phyloP scores from a whole-genome alignment of 2,329 filamentous ascomycete genomes.

The Trematosphaeria pertusa region DNA sequence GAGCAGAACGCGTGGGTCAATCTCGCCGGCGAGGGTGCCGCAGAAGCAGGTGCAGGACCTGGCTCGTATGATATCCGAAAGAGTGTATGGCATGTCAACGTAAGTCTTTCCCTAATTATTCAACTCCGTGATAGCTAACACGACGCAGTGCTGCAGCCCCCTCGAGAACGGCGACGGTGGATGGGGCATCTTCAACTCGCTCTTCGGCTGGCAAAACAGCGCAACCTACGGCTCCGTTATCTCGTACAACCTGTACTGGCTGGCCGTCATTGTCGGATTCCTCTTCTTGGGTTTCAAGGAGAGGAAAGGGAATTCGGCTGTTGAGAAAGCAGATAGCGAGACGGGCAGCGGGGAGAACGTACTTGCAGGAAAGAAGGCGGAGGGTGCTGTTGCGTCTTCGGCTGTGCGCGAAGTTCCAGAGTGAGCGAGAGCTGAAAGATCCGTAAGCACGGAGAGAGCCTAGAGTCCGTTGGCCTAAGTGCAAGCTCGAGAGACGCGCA shows the following conservation, averaged over 20 bases:
- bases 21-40: constrained; percentile 67
- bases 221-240: constrained; percentile 88
- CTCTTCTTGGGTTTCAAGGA: constrained; percentile 72
- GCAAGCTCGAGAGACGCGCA: too few species aligned
- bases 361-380: constrained; percentile 4
- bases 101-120: constrained; percentile 51
- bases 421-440: background rate
- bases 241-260: constrained; percentile 88
- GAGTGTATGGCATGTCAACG: constrained; percentile 84
- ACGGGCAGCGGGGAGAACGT: background rate
- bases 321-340: constrained; percentile 10
- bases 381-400: background rate
- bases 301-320: constrained; percentile 41
- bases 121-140: background rate
- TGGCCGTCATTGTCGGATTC: constrained; percentile 72
- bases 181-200: constrained; percentile 87
- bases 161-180: constrained; percentile 74
- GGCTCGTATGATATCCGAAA: constrained; percentile 81
- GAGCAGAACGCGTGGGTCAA: constrained; percentile 73
- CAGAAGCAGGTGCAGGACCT: constrained; percentile 69
- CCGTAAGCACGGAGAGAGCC: too few species aligned
- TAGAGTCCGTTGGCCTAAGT: too few species aligned
- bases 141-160: constrained; percentile 83
- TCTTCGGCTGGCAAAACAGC: constrained; percentile 87
- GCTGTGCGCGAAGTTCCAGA: constrained; percentile 3